Conservation (phyloP, 306 rosid genomes). For the Begonia fuchsioides region DNA sequence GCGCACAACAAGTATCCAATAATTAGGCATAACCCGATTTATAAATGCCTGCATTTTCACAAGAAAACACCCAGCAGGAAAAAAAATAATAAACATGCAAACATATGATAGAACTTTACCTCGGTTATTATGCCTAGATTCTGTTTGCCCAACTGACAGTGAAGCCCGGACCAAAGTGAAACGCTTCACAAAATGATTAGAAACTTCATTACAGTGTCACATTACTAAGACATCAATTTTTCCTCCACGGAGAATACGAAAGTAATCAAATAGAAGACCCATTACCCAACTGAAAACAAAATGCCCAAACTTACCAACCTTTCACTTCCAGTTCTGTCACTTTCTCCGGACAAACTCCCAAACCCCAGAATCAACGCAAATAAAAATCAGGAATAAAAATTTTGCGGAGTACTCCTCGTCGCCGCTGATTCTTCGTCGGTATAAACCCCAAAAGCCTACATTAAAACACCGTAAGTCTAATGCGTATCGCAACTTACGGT, state of each 20-base stretch:
- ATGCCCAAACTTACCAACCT: constrained; percentile 2
- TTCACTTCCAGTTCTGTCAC: background rate
- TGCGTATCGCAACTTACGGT: background rate
- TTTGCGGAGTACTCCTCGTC: background rate
- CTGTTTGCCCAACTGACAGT: background rate
- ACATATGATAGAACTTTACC: background rate
- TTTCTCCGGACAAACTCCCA: constrained; percentile 9
- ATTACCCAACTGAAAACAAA: no score
- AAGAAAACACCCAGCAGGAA: background rate
- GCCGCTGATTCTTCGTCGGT: background rate
- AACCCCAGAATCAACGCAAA: background rate
- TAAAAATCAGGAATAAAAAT: background rate
- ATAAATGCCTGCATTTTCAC: constrained; percentile 2
- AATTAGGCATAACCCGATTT: background rate
- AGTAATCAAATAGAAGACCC: no score
- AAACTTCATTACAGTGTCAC: background rate
- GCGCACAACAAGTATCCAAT: background rate
- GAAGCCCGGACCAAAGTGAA: background rate
- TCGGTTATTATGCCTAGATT: background rate
- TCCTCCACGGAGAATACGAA: background rate
- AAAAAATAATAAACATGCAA: constrained; percentile 5
- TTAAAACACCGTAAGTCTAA: background rate
- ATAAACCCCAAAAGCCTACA: background rate
- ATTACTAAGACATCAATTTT: background rate
- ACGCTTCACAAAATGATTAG: background rate